Evolutionary conservation across 139 green algal species (phyloP), one percentile per base, ranked within the genome.

Genomic region (Volvox africanus): DNA sequence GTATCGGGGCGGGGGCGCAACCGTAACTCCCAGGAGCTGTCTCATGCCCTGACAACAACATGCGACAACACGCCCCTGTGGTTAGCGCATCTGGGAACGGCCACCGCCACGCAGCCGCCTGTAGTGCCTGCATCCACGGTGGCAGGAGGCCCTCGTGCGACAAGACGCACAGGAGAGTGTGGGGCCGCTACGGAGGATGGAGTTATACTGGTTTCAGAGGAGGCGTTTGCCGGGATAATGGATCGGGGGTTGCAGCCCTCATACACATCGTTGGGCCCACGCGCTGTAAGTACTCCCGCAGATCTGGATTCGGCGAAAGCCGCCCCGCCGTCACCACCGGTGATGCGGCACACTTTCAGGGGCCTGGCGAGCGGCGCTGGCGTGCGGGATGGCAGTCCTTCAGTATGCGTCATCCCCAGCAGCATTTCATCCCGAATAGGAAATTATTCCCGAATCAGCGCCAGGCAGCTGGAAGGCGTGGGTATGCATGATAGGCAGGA

Each of bases 31-130:
- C 12, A 30, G 35, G 83, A 80, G 67, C 35, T 88, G 35, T 26
- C 67, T 17, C 83, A 80, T 37, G 83, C 83, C 24, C 83, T 88
- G 12, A 88, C 83, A 28, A 37, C 67, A 14, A 67, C 83, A 11
- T 88, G 67, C 67, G 83, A 88, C 67, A 88, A 61, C 67, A 11
- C 33, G 24, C 36, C 83, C 22, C 24, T 32, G 6, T 80, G 62
- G 82, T 20, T 35, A 32, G 21, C 65, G 71, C 32, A 55, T 33
- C 75, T 71, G 80, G 80, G 18, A 14, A 33, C 1, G 18, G 14
- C 24, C 77, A 36, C 24, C 77, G 32, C 33, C 18, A 20, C 77
- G 77, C 36, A 0, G 77, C 13, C 12, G 33, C 20, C 14, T 26
- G 67, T 26, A 6, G 6, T 75, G 44, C 44, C 44, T 55, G 9